Evolutionary conservation across 441 rosid genomes (phyloP).

Genomic region (Eugenia klotzschiana): DNA sequence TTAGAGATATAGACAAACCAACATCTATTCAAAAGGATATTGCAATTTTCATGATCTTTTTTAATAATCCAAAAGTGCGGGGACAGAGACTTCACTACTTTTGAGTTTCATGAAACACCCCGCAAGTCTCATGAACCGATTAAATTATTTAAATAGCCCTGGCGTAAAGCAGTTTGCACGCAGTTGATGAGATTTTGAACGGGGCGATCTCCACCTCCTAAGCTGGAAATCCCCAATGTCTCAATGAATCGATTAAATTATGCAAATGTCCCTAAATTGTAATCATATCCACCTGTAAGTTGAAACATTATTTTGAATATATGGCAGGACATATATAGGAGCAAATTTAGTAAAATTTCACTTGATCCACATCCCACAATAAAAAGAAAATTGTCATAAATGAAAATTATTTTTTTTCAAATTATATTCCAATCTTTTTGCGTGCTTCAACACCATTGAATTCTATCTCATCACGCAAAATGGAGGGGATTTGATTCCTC

Average conservation of each 20-base stretch:
- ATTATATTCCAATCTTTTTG: neutral
- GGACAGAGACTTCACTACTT: neutral
- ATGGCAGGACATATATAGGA: accelerated
- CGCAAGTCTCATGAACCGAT: accelerated
- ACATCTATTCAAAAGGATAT: neutral
- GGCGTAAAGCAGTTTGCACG: accelerated
- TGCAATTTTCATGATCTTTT: neutral
- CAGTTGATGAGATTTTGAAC: neutral
- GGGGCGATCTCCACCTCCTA: accelerated
- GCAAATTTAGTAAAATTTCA: neutral
- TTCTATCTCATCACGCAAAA: neutral
- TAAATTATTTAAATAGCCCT: accelerated
- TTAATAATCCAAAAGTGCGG: neutral
- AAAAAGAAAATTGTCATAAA: neutral
- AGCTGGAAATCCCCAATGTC: neutral
- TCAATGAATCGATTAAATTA: too few species aligned
- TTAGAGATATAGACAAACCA: neutral
- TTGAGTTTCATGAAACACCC: accelerated
- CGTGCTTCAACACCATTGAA: neutral
- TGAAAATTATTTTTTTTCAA: neutral
- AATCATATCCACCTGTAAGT: neutral
- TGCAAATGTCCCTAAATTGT: too few species aligned
- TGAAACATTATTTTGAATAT: neutral
- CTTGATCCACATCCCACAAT: neutral
- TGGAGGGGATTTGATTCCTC: neutral